Evolutionary conservation across 1,139 yeast genomes (phyloP), one percentile per base, ranked within the genome.

Genomic region (Hansenula lynferdii): DNA sequence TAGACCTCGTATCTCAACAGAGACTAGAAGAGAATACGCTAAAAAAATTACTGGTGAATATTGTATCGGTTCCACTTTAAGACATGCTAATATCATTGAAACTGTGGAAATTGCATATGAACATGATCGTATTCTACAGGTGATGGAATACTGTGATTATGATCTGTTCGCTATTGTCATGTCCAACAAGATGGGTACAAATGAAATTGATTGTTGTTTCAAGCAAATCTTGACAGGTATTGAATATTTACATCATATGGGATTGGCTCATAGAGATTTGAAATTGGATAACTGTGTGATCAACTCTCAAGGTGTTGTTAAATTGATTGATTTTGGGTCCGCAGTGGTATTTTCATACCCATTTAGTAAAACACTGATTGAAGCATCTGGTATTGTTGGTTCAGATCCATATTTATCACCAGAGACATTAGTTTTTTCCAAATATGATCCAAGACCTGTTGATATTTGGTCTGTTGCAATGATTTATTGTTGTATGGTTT

Each of bases 401-500:
- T 83, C 95, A 10, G 97, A 89, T 60, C 97, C 97, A 10, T 89
- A 89, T 57, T 69, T 89, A 49, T 96, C 97, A 0, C 97, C 97
- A 0, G 97, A 90, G 62, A 96, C 90, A 14, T 77, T 95, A 50
- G 87, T 87, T 9, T 68, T 70, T 42, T 72, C 85, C 48, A 79
- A 83, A 50, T 90, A 90, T 57, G 96, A 86, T 60, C 96, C 97
- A 15, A 75, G 95, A 47, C 94, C 95, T 8, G 95, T 90, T 16
- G 97, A 90, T 62, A 84, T 90, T 26, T 90, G 97, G 97, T 85
- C 96, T 9, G 80, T 81, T 20, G 97, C 96, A 14, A 87, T 90
- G 43, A 86, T 90, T 33, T 86, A 85, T 59, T 87, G 96, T 54
- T 90, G 97, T 67, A 89, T 90, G 96, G 82, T 89, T 53, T 70